Evolutionary conservation across 2,329 filamentous ascomycete species (phyloP).

Genomic region (Penicillium paneum): DNA sequence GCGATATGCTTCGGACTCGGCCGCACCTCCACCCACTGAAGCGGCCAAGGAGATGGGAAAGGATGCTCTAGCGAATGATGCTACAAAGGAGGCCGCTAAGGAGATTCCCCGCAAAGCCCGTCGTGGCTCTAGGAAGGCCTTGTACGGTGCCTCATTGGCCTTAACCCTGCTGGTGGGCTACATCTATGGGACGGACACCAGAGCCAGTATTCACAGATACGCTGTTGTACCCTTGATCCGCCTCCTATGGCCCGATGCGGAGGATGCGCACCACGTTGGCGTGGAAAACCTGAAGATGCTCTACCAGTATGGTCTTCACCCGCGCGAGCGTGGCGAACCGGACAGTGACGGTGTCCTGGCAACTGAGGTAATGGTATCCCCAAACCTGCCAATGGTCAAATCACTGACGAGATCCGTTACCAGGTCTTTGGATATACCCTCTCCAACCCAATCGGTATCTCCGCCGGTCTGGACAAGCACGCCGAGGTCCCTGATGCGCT

Average conservation of each 20-base stretch:
- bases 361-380: conserved; percentile 43
- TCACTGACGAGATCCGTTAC: background rate
- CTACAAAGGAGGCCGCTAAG: conserved; percentile 14
- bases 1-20: conserved; percentile 26
- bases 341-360: conserved; percentile 54
- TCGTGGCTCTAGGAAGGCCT: conserved; percentile 27
- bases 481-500: conserved; percentile 82
- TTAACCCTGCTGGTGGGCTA: conserved; percentile 53
- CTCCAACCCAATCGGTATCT: conserved; percentile 86
- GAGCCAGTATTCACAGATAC: conserved; percentile 67
- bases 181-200: conserved; percentile 71
- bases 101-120: conserved; percentile 31
- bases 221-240: conserved; percentile 53
- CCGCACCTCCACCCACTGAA: conserved; percentile 6
- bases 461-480: conserved; percentile 93
- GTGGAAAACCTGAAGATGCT: conserved; percentile 68
- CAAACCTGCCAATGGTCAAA: background rate
- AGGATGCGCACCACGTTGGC: conserved; percentile 86
- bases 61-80: no score
- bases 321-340: conserved; percentile 70
- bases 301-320: conserved; percentile 71
- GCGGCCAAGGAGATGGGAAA: conserved; percentile 14
- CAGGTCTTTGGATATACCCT: conserved; percentile 73
- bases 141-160: conserved; percentile 52
- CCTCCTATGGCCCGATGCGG: conserved; percentile 50